Conservation (phyloP, 805 yeast species). For the Diddensiella transvaalensis region DNA sequence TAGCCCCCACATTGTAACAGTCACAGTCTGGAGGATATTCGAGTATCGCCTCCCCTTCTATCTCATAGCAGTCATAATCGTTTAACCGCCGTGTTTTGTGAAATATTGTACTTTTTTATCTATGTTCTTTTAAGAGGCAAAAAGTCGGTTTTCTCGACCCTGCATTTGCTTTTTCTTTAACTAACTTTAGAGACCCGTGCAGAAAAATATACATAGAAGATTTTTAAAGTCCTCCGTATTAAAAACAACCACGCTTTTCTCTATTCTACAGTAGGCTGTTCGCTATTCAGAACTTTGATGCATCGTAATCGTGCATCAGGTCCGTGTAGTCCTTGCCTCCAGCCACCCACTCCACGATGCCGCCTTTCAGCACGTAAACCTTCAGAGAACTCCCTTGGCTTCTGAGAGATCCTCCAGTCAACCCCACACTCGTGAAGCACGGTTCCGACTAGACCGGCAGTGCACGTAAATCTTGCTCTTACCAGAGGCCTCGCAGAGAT, state of each 20-base stretch:
- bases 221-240: no score
- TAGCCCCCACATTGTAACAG: not conserved
- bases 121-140: no score
- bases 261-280: no score
- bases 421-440: slow-evolving; percentile 24
- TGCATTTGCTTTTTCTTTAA: no score
- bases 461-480: slow-evolving; percentile 22
- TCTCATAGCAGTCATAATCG: no score
- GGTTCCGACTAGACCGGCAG: slow-evolving; percentile 23
- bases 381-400: slow-evolving; percentile 13
- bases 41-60: no score
- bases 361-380: slow-evolving; percentile 22
- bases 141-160: no score
- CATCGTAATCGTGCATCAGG: slow-evolving; percentile 24
- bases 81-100: no score
- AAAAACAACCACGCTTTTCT: no score
- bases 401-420: slow-evolving; percentile 23
- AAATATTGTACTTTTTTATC: no score
- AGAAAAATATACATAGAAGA: no score
- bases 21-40: not conserved
- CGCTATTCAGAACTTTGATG: not conserved
- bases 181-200: no score
- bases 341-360: slow-evolving; percentile 24
- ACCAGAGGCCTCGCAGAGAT: slow-evolving; percentile 22
- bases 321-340: slow-evolving; percentile 24